A percentile compares a stretch with the other conserved stretches of the same genome.
phyloP scores from a whole-genome alignment of 2,329 filamentous ascomycete genomes.

The Daldinia eschscholtzii region DNA sequence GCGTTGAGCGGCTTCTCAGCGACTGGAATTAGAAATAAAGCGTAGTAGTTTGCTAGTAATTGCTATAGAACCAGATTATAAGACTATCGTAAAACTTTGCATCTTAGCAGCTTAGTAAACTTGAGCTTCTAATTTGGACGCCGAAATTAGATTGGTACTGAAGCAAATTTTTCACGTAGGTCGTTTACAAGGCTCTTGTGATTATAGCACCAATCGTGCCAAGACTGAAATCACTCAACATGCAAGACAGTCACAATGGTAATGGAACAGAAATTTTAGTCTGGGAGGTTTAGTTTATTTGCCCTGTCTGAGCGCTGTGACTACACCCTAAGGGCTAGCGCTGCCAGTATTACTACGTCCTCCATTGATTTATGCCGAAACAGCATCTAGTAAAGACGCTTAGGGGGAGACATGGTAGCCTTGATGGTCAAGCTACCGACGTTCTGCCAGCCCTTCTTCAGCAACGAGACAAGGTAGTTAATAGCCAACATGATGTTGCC shows the following conservation, averaged over 20 bases:
- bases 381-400: constrained; percentile 88
- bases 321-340: constrained; percentile 39
- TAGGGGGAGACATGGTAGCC: constrained; percentile 99
- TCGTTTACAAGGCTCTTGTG: background rate
- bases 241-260: background rate
- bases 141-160: background rate
- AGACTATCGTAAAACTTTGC: background rate
- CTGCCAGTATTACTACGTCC: constrained; percentile 49
- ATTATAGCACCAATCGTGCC: too few relatives aligned
- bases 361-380: constrained; percentile 37
- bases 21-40: background rate
- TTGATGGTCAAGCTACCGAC: constrained; percentile 99
- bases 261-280: background rate
- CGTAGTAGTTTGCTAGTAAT: background rate
- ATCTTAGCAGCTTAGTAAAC: background rate
- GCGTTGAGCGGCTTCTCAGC: too few relatives aligned
- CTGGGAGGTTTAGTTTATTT: constrained; percentile 46
- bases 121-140: background rate
- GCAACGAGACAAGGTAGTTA: constrained; percentile 99
- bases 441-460: constrained; percentile 99
- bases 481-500: constrained; percentile 99
- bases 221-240: background rate
- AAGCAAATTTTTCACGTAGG: background rate
- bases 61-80: background rate
- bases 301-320: constrained; percentile 43